Evolutionary conservation across 257 asterid genomes (phyloP).

Genomic region (Euphrasia confusa): DNA sequence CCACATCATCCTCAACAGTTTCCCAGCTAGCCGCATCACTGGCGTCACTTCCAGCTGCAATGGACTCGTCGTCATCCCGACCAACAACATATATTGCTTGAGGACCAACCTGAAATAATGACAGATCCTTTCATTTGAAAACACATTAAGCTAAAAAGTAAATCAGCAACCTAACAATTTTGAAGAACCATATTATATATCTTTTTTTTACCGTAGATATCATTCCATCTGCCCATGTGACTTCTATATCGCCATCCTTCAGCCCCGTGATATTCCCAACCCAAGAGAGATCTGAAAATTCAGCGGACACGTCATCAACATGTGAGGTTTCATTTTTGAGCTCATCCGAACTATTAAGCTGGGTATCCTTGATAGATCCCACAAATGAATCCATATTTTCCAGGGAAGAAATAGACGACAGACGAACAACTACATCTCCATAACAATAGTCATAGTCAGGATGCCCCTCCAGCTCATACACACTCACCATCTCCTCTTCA

Average conservation of each 20-base stretch:
- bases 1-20: conserved; percentile 83
- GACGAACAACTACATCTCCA: conserved; percentile 94
- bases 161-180: not conserved
- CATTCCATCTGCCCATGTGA: conserved; percentile 99
- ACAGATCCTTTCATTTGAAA: conserved; percentile 17
- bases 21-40: conserved; percentile 98
- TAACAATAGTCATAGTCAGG: conserved; percentile 98
- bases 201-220: conserved; percentile 87
- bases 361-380: conserved; percentile 32
- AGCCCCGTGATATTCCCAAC: conserved; percentile 95
- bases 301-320: conserved; percentile 38
- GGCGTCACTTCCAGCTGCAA: conserved; percentile 76
- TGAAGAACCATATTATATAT: not conserved
- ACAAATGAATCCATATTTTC: conserved; percentile 29
- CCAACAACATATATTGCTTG: conserved; percentile 99
- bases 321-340: conserved; percentile 31
- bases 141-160: conserved; percentile 12
- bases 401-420: conserved; percentile 67
- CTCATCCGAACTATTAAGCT: conserved; percentile 34
- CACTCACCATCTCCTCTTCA: conserved; percentile 90
- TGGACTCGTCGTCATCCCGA: conserved; percentile 94
- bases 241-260: conserved; percentile 87
- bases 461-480: conserved; percentile 96
- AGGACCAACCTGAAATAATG: conserved; percentile 80
- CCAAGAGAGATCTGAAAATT: conserved; percentile 84